phyloP scores from a whole-genome alignment of 169 alveolate genomes.

The Hepatocystis sp. region DNA sequence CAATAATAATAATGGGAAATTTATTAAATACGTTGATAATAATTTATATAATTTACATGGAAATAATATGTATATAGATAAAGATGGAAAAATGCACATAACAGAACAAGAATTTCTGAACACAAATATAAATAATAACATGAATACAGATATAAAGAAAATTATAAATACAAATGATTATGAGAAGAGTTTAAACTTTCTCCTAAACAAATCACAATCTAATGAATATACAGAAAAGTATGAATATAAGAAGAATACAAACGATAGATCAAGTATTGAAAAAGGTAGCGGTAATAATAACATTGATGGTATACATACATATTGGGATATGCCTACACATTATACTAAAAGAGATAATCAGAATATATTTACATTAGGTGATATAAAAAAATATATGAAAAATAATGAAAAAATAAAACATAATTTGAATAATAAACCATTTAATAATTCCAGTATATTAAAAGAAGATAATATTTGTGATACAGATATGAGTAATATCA shows the following conservation, averaged over 20 bases:
- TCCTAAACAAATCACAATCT: background rate
- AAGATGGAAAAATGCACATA: constrained; percentile 59
- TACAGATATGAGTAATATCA: no score
- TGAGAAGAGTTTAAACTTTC: constrained; percentile 4
- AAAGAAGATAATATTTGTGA: no score
- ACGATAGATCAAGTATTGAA: constrained; percentile 7
- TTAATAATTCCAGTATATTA: no score
- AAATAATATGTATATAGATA: constrained; percentile 46
- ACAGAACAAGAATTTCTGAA: constrained; percentile 25
- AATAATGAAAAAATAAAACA: constrained; percentile 28
- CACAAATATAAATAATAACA: background rate
- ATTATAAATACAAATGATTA: background rate
- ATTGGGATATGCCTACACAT: constrained; percentile 38
- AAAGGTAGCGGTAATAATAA: no score
- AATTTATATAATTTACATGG: constrained; percentile 22
- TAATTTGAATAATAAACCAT: no score
- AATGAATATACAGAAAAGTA: constrained; percentile 3
- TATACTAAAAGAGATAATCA: constrained; percentile 17
- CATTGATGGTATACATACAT: constrained; percentile 21
- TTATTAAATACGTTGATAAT: constrained; percentile 49
- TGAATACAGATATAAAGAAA: background rate
- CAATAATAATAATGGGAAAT: constrained; percentile 17
- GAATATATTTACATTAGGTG: constrained; percentile 60
- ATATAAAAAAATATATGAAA: constrained; percentile 43
- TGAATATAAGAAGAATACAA: constrained; percentile 16